phyloP scores from a whole-genome alignment of 108 stramenopile species.

The Pseudonitzschia pungens region DNA sequence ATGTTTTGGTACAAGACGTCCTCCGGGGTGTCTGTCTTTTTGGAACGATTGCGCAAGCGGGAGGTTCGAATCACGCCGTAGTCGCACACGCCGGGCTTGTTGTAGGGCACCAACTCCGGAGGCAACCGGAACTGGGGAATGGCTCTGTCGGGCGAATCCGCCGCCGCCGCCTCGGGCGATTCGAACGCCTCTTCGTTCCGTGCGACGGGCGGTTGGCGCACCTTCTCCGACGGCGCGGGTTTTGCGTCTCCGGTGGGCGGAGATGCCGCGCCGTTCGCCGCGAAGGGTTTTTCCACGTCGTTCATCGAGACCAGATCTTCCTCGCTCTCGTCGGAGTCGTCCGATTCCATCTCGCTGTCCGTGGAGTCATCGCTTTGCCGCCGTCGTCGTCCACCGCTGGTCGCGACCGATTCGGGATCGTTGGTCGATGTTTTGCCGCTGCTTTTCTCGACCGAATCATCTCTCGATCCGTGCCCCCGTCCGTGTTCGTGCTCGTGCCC shows the following conservation, averaged over 20 bases:
- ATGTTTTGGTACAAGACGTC: slow-evolving; percentile 8
- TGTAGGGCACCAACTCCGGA: slow-evolving; percentile 6
- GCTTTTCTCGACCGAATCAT: background rate
- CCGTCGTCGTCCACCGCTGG: background rate
- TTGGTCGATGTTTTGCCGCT: no score
- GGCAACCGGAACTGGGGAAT: slow-evolving; percentile 8
- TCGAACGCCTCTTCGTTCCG: background rate
- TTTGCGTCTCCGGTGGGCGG: background rate
- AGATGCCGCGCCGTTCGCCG: no score
- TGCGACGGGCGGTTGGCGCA: background rate
- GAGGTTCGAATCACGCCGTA: slow-evolving; percentile 9
- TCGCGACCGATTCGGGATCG: background rate
- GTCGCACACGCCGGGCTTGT: slow-evolving; percentile 2
- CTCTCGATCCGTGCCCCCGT: background rate
- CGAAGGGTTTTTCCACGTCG: background rate
- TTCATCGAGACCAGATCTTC: no score
- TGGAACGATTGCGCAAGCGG: slow-evolving; percentile 10
- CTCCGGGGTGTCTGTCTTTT: background rate
- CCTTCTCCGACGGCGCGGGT: background rate
- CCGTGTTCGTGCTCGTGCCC: no score
- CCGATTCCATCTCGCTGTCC: background rate
- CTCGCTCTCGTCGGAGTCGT: background rate
- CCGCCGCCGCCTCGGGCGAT: background rate
- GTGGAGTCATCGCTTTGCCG: background rate
- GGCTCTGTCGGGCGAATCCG: background rate